Evolutionary conservation across 768 basidiomycete species (phyloP).

Genomic region (Naematelia aurantialba): DNA sequence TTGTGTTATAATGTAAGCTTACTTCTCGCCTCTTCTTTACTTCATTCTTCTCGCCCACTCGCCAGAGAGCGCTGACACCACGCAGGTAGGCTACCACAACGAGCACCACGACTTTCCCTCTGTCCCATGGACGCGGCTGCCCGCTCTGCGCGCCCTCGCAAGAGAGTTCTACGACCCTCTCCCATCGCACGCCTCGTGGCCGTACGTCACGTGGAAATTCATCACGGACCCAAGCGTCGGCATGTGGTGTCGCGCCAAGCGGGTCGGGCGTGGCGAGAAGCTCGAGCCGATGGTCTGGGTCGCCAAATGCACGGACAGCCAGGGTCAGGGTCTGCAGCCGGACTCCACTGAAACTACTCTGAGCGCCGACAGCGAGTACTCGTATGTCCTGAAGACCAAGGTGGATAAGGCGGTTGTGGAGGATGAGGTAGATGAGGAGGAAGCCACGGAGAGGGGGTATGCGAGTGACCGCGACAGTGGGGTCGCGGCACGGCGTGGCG

Average conservation of each 20-base stretch:
- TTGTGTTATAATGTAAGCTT: conserved; percentile 82
- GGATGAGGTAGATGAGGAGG: conserved; percentile 10
- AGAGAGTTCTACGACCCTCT: conserved; percentile 87
- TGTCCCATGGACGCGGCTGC: conserved; percentile 88
- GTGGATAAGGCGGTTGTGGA: not conserved
- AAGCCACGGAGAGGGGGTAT: conserved; percentile 37
- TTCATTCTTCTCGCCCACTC: not conserved
- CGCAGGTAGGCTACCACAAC: conserved; percentile 93
- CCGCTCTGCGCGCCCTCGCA: conserved; percentile 73
- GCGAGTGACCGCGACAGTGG: conserved; percentile 26
- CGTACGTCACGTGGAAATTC: conserved; percentile 90
- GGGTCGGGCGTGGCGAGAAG: conserved; percentile 49
- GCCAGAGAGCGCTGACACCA: not conserved
- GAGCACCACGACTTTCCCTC: conserved; percentile 99
- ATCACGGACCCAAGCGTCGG: conserved; percentile 86
- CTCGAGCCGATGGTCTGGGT: conserved; percentile 46
- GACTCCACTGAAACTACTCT: no score
- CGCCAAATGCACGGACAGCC: not conserved
- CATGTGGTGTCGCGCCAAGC: conserved; percentile 80
- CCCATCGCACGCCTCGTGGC: conserved; percentile 86
- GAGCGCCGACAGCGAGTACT: not conserved
- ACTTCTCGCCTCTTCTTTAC: not conserved
- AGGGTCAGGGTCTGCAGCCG: not conserved
- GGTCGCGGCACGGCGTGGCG: no score
- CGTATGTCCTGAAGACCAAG: not conserved